Base-by-base conservation (phyloP, 805 yeast genomes). In the Pichia nakasei region DNA sequence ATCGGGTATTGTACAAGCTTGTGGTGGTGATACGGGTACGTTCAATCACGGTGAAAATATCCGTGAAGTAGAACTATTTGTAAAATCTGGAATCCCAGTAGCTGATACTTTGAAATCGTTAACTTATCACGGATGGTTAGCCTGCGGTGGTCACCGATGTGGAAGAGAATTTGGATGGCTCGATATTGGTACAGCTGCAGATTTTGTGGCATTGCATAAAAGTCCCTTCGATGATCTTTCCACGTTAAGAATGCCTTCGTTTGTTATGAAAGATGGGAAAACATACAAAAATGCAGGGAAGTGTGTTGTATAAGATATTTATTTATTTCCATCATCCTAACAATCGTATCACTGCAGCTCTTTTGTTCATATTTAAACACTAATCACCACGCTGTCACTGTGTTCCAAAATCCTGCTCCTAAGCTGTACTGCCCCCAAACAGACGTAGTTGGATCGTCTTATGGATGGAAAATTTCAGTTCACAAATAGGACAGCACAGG, bases 1-100 rank as follows among this genome's bases (percentile, higher is more conserved):
- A 26, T 34, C 51, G 46, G 61, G 59, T 5, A 46, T 57, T n/a
- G 35, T 38, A 11, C 51, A 53, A 27, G 60, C 60, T 1, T 56
- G 60, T 43, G 61, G 61, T 5, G 61, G 61, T 11, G 61, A 57
- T 37, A 57, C 61, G 11, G 61, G 61, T 2, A 55, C 61, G 1
- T 57, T 53, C 35, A 51, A 53, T n/a, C 61, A 57, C 40, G 61
- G 61, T 11, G 61, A 57, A 27, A 57, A 57, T 41, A 49, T 56
- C n/a, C 37, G 59, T 29, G 61, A 57, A 34, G 56, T 53, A 22
- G 61, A 57, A 45, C 44, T 57, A 43, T 54, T 57, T 45, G 41
- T 48, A 3, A 47, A 54, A 37, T 51, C 60, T 6, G 61, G 61
- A 2, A 44, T 57, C 41, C 57, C 59, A 15, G 35, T 51, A 4